A percentile compares a stretch with the other conserved stretches of the same genome.
phyloP scores from a whole-genome alignment of 148 eudicot species.

The Polygonum aviculare region DNA sequence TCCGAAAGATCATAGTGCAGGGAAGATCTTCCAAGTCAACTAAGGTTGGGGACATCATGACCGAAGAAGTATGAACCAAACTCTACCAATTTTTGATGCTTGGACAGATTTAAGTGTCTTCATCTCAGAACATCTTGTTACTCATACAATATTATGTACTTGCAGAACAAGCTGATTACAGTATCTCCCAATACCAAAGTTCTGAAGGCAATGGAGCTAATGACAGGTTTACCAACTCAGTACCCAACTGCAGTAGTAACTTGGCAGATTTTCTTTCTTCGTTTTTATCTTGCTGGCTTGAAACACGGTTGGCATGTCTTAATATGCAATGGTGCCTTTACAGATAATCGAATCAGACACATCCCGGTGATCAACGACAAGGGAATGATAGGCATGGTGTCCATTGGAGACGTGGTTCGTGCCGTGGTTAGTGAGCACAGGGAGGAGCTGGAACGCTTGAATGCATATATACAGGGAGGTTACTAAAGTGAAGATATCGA shows the following conservation, averaged over 20 bases:
- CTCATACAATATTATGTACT: not conserved
- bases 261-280: not conserved
- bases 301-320: not conserved
- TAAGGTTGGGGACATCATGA: conserved; percentile 99
- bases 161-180: conserved; percentile 96
- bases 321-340: conserved; percentile 9
- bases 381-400: conserved; percentile 92
- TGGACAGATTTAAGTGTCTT: not conserved
- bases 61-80: conserved; percentile 68
- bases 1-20: conserved; percentile 97
- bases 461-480: conserved; percentile 89
- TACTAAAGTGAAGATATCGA: conserved; percentile 58
- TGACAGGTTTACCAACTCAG: conserved; percentile 52
- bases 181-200: conserved; percentile 82
- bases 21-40: conserved; percentile 98
- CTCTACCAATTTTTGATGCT: not conserved
- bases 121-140: not conserved
- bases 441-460: conserved; percentile 86
- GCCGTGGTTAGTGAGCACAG: conserved; percentile 95
- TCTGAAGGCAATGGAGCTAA: conserved; percentile 87
- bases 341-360: conserved; percentile 98
- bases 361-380: conserved; percentile 66
- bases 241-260: not conserved
- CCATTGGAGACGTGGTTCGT: conserved; percentile 99
- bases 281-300: not conserved